phyloP scores from a whole-genome alignment of 225 moss, liverwort and hornwort genomes.

The Ulota crispa region DNA sequence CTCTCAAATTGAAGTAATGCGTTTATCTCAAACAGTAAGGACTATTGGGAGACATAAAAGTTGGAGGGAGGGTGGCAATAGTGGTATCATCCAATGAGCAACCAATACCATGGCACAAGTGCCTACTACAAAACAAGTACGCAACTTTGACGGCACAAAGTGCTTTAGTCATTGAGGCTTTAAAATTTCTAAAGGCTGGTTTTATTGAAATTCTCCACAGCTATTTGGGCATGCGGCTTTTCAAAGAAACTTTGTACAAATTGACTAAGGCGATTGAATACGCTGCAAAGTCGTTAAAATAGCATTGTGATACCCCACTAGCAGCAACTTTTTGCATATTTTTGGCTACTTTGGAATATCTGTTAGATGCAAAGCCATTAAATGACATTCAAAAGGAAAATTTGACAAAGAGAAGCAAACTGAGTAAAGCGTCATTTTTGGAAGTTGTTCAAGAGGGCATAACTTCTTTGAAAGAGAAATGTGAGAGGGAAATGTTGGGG shows the following conservation, averaged over 20 bases:
- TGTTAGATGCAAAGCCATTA: not conserved
- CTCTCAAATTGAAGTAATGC: not conserved
- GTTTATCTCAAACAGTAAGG: not conserved
- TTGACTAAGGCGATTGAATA: not conserved
- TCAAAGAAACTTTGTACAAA: not conserved
- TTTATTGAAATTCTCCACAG: not conserved
- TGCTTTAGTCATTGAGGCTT: not conserved
- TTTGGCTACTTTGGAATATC: not conserved
- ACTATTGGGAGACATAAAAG: not conserved
- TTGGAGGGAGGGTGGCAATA: not conserved
- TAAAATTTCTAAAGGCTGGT: not conserved
- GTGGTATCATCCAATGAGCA: not conserved
- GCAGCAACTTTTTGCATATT: not conserved
- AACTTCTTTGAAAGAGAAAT: not conserved
- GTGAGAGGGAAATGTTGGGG: not conserved
- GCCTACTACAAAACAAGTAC: not conserved
- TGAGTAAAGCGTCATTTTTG: not conserved
- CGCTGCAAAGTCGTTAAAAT: not conserved
- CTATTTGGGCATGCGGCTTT: not conserved
- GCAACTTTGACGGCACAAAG: not conserved
- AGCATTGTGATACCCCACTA: not conserved
- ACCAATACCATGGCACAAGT: not conserved
- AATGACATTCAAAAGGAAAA: not conserved
- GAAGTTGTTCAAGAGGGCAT: not conserved
- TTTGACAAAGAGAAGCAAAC: not conserved